Evolutionary conservation across 2,329 filamentous ascomycete species (phyloP).

Genomic region (Ophiostoma sp.): DNA sequence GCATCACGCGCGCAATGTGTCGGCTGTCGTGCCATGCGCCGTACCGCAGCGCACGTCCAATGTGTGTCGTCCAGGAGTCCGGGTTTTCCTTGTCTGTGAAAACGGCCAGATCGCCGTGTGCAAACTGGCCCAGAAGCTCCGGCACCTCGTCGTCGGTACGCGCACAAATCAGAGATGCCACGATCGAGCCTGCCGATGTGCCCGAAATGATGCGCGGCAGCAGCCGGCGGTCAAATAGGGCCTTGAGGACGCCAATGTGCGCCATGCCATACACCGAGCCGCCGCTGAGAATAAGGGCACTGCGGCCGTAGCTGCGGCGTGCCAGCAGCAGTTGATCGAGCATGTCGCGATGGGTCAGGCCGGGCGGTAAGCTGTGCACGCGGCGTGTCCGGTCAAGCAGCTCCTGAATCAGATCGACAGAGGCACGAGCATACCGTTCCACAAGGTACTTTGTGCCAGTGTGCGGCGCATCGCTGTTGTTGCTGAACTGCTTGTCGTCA

Average conservation of each 20-base stretch:
- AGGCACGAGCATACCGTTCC: slow-evolving; percentile 78
- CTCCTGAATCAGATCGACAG: slow-evolving; percentile 65
- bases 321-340: slow-evolving; percentile 66
- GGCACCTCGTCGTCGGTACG: slow-evolving; percentile 75
- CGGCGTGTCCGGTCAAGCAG: slow-evolving; percentile 56
- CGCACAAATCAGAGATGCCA: slow-evolving; percentile 73
- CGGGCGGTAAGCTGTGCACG: slow-evolving; percentile 43
- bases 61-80: slow-evolving; percentile 62
- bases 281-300: slow-evolving; percentile 74
- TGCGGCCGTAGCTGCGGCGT: slow-evolving; percentile 78
- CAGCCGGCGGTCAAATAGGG: slow-evolving; percentile 67
- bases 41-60: slow-evolving; percentile 70
- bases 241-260: slow-evolving; percentile 81
- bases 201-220: slow-evolving; percentile 84
- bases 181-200: slow-evolving; percentile 81
- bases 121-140: slow-evolving; percentile 61
- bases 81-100: slow-evolving; percentile 60
- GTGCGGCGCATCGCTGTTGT: slow-evolving; percentile 40
- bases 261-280: slow-evolving; percentile 90
- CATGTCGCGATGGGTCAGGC: slow-evolving; percentile 53
- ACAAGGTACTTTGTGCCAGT: slow-evolving; percentile 83
- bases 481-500: slow-evolving; percentile 52
- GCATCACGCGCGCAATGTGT: slow-evolving; percentile 77
- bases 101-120: slow-evolving; percentile 73
- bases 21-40: slow-evolving; percentile 81